Evolutionary conservation across 2,329 filamentous ascomycete species (phyloP), one percentile per base, ranked within the genome.

Genomic region (Hypoxylon sp.): DNA sequence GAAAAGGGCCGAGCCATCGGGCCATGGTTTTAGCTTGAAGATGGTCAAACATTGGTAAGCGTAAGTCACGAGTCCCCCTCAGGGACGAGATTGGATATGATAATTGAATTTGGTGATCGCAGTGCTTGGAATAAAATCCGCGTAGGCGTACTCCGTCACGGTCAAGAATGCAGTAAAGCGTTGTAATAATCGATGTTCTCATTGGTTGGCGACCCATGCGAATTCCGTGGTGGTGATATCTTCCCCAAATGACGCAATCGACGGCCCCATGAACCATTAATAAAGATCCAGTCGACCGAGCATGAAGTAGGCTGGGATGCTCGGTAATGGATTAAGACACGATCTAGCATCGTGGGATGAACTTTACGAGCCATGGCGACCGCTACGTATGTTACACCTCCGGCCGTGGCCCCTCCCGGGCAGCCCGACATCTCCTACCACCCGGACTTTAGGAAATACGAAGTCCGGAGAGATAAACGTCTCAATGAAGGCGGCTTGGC

Each of bases 351-450:
- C 9, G 20, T 43, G 31, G n/a, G 34, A 13, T 7, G 19, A 42
- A 36, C 7, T 13, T 19, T 3, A 31, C 7, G 16, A 49, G 15
- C 23, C 19, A 55, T 59, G 45, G 27, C 41, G 3, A 62, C 63
- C 12, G 37, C 57, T 9, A 64, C 61, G 5, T 61, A 58, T 9
- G 55, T 62, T 7, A 62, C 63, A 13, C 60, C 62, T n/a, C 30
- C 55, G n/a, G 58, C 63, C 5, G 37, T 54, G 6, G 50, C 50
- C n/a, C 64, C 72, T 1, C 69, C 69, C 1, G 75, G 75, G 15
- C 81, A 84, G 59, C 82, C 83, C 0, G 82, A 86, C 57, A 86
- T 86, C 47, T 69, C 69, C 1, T 86, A 86, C 63, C 70, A 75
- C 1, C 82, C 83, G 0, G 72, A 84, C 53, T 71, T 72, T 31